Conservation (phyloP, 1,284 basidiomycete species). For the Cutaneotrichosporon cutaneum region DNA sequence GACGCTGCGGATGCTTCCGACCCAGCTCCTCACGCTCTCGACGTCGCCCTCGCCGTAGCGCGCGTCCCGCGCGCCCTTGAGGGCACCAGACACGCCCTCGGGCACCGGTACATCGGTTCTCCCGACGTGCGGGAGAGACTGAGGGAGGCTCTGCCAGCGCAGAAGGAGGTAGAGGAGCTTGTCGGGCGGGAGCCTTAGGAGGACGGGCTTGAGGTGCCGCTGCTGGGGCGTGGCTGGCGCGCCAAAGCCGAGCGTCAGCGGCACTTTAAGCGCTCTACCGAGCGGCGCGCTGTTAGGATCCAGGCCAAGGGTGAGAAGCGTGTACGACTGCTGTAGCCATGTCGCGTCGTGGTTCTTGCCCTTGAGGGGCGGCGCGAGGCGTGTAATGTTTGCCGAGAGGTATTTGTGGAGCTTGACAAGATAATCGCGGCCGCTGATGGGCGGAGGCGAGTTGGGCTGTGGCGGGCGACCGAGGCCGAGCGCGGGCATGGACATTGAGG, state of each 20-base stretch:
- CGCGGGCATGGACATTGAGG: not conserved
- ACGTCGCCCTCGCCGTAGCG: conserved; percentile 45
- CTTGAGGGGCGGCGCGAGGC: conserved; percentile 37
- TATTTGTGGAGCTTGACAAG: conserved; percentile 49
- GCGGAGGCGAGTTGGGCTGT: conserved; percentile 6
- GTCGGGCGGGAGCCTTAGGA: conserved; percentile 50
- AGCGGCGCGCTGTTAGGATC: conserved; percentile 48
- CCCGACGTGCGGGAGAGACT: conserved; percentile 44
- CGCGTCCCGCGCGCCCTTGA: conserved; percentile 32
- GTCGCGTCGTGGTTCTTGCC: conserved; percentile 20
- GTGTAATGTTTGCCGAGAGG: conserved; percentile 42
- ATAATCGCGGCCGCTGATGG: conserved; percentile 43
- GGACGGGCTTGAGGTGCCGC: conserved; percentile 32
- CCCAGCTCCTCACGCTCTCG: conserved; percentile 50
- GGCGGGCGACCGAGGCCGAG: conserved; percentile 9
- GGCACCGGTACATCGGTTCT: conserved; percentile 48
- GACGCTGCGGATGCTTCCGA: conserved; percentile 50
- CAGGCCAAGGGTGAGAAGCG: conserved; percentile 49
- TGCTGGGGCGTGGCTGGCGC: conserved; percentile 21
- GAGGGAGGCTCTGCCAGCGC: conserved; percentile 47
- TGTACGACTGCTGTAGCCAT: conserved; percentile 47
- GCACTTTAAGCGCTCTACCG: conserved; percentile 39
- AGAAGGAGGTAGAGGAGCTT: conserved; percentile 49
- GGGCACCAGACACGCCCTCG: conserved; percentile 36
- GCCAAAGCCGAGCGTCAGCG: conserved; percentile 49